Conservation (phyloP, 768 basidiomycete species). For the Asterophora lycoperdoides region DNA sequence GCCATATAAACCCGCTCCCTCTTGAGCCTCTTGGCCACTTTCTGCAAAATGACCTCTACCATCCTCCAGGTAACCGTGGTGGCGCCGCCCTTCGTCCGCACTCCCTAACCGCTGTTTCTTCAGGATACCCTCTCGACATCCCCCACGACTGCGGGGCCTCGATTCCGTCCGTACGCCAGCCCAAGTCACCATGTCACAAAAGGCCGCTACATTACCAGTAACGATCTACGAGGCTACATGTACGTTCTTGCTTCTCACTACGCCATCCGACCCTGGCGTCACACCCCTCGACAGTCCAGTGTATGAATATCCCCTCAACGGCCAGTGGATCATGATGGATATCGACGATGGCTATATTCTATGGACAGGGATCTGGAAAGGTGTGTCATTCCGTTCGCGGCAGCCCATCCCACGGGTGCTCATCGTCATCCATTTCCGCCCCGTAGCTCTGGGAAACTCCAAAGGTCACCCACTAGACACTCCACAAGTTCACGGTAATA, state of each 20-base stretch:
- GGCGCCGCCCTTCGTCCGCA: neutral
- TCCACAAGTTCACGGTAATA: slow-evolving; percentile 5
- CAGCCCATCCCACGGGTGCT: slow-evolving; percentile 8
- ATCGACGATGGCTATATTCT: slow-evolving; percentile 89
- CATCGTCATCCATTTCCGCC: slow-evolving; percentile 9
- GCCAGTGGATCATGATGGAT: slow-evolving; percentile 95
- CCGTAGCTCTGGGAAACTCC: slow-evolving; percentile 76
- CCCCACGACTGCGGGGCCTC: slow-evolving; percentile 35
- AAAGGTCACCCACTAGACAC: slow-evolving; percentile 71
- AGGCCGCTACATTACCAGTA: slow-evolving; percentile 85
- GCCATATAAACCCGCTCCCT: slow-evolving; percentile 17
- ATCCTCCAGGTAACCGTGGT: slow-evolving; percentile 39
- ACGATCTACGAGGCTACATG: slow-evolving; percentile 88
- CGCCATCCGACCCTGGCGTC: neutral
- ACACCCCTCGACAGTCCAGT: slow-evolving; percentile 51
- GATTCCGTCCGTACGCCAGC: slow-evolving; percentile 69
- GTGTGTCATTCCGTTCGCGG: slow-evolving; percentile 31
- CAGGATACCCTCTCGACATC: slow-evolving; percentile 41
- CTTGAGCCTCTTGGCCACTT: slow-evolving; percentile 10
- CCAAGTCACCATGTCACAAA: slow-evolving; percentile 78
- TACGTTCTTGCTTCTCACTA: slow-evolving; percentile 30
- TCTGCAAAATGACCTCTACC: slow-evolving; percentile 36
- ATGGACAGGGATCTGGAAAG: slow-evolving; percentile 96
- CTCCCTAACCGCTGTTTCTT: slow-evolving; percentile 1
- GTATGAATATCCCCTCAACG: slow-evolving; percentile 85